Base-by-base conservation (phyloP, 371 early-diverging fungal species). In the Lichtheimia ornata region DNA sequence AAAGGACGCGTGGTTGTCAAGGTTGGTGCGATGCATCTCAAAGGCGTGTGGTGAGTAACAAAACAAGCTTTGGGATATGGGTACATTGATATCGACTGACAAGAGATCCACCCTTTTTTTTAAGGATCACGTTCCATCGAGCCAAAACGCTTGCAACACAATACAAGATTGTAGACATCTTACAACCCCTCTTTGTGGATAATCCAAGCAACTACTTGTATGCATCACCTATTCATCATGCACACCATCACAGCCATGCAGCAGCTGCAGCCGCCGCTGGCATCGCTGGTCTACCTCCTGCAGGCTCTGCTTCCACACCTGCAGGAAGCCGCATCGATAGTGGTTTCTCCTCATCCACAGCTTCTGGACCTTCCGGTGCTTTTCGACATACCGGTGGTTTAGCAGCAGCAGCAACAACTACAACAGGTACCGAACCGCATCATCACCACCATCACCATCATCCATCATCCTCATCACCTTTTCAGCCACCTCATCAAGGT, bases 21-120 rank as follows among this genome's bases (percentile, higher is more conserved):
- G 67, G 89, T 89, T 0, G 94, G 94, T n/a, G 87, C 92, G 0
- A 92, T 93, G 93, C 89, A 90, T 63, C 74, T 93, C 13, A 93
- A 93, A 69, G 94, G 94, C 20, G 94, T 93, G 56, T 93, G 94
- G 93, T 84, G 78, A 76, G 80, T 59, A 5, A 5, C 24, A 20
- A 44, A 45, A 49, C 6, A 20, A 7, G 22, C 22, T 15, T 15
- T 35, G 35, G 35, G 11, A 35, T 6, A 35, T 35, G 35, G 6
- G 35, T 35, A 35, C 11, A 35, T 35, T 35, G 11, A 35, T 2
- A 35, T 35, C 35, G 9, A 35, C 9, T 35, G 11, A 35, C 35
- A 35, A 9, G 6, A 35, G 9, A 28, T 28, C 28, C 6, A 1
- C 9, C 25, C 53, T 24, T n/a, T 18, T 22, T 22, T 22, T 22